phyloP scores from a whole-genome alignment of 192 early-diverging fungal genomes.

The Bifiguratus adelaidae region DNA sequence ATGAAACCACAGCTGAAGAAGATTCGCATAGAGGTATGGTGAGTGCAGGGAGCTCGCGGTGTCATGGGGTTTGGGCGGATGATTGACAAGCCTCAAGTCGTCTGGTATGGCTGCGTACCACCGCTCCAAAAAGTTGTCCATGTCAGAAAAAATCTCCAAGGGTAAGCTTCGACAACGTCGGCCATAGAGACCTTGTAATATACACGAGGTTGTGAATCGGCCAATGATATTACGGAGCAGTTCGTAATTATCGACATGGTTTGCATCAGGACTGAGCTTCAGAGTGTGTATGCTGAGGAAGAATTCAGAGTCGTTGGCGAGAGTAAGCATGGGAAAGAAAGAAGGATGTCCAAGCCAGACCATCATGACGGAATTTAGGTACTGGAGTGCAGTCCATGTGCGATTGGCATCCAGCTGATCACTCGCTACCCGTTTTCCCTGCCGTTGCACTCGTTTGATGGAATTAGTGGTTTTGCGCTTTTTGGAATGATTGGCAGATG shows the following conservation, averaged over 20 bases:
- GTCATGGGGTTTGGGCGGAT: too few species aligned
- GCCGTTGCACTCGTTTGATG: background rate
- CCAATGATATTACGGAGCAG: too few species aligned
- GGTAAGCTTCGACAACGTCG: background rate
- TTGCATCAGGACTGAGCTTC: too few species aligned
- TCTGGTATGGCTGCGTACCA: background rate
- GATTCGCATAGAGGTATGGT: too few species aligned
- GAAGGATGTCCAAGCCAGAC: background rate
- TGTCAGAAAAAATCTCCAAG: background rate
- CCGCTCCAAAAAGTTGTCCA: background rate
- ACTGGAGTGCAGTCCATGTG: background rate
- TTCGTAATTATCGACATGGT: background rate
- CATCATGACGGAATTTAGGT: background rate
- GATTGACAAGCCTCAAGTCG: too few species aligned
- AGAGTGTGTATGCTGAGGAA: background rate
- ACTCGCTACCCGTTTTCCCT: background rate
- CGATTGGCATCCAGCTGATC: background rate
- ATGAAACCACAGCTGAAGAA: too few species aligned
- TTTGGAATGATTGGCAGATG: background rate
- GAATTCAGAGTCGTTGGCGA: background rate
- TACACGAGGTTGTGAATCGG: background rate
- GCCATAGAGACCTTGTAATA: slow-evolving; percentile 1
- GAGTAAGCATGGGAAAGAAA: background rate
- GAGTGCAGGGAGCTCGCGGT: too few species aligned
- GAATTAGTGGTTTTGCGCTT: background rate